Percentiles rank a stretch among this genome's conserved stretches.
Conservation (phyloP, 768 basidiomycete species). For the Suillus clintonianus region DNA sequence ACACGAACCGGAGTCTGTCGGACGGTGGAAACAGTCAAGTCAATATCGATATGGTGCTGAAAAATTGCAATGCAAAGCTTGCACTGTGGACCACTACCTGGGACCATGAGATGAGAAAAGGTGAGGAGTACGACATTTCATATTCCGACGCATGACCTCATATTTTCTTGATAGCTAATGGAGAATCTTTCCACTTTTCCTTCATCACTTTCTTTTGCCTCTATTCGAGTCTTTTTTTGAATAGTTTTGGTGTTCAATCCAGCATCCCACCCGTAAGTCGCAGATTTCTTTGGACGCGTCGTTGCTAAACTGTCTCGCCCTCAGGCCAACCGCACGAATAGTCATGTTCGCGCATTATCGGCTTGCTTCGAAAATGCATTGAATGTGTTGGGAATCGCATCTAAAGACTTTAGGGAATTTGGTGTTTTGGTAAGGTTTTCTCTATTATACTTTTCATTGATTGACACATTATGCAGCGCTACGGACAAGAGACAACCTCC, state of each 20-base stretch:
- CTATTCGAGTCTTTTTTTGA: slow-evolving; percentile 79
- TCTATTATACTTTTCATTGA: slow-evolving; percentile 3
- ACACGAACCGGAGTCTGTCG: slow-evolving; percentile 47
- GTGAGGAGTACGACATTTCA: slow-evolving; percentile 34
- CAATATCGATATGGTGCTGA: slow-evolving; percentile 72
- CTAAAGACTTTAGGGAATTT: slow-evolving; percentile 71
- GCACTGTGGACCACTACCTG: slow-evolving; percentile 73
- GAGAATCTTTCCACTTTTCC: slow-evolving; percentile 74
- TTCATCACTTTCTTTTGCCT: slow-evolving; percentile 77
- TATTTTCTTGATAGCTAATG: slow-evolving; percentile 50
- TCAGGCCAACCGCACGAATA: slow-evolving; percentile 57
- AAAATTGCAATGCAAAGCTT: slow-evolving; percentile 71
- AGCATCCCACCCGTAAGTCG: slow-evolving; percentile 55
- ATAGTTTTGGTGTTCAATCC: slow-evolving; percentile 78
- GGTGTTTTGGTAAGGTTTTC: slow-evolving; percentile 63
- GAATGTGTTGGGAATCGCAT: slow-evolving; percentile 69
- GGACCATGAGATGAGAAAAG: slow-evolving; percentile 72
- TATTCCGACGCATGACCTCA: background rate
- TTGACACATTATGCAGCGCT: slow-evolving; percentile 52
- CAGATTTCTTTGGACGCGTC: background rate
- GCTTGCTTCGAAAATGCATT: slow-evolving; percentile 76
- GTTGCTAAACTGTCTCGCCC: background rate
- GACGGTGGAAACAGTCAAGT: slow-evolving; percentile 57
- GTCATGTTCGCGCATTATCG: slow-evolving; percentile 67
- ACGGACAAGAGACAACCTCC: slow-evolving; percentile 81